These are phyloP conservation scores for Mycosphaerella sp. DNA, from an alignment of 2,329 filamentous ascomycete genomes.

Conservation along the genomic window DNA sequence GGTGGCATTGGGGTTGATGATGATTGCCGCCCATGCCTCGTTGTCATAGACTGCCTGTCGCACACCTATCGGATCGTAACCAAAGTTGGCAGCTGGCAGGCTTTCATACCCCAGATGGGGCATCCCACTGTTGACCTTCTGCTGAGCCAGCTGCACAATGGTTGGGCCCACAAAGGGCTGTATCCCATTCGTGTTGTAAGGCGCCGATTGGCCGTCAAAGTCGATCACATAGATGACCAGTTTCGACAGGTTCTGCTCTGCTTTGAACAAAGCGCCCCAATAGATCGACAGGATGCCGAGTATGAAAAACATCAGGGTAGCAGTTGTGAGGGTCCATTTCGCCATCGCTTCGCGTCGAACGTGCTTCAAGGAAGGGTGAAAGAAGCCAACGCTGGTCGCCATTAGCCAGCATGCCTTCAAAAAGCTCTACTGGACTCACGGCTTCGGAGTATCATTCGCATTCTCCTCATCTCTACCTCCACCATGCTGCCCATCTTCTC, in stretches of 20 bases:
- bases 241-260: slow-evolving; percentile 44
- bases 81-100: slow-evolving; percentile 46
- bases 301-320: slow-evolving; percentile 51
- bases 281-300: slow-evolving; percentile 53
- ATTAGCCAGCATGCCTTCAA: background rate
- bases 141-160: slow-evolving; percentile 42
- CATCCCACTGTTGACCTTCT: slow-evolving; percentile 37
- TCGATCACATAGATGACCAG: slow-evolving; percentile 56
- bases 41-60: slow-evolving; percentile 54
- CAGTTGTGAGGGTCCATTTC: slow-evolving; percentile 41
- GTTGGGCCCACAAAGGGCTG: slow-evolving; percentile 52
- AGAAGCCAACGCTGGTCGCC: slow-evolving; percentile 39
- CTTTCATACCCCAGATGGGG: slow-evolving; percentile 48
- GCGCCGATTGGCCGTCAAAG: slow-evolving; percentile 51
- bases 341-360: slow-evolving; percentile 37
- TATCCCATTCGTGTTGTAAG: slow-evolving; percentile 40
- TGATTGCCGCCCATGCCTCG: slow-evolving; percentile 54
- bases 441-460: background rate
- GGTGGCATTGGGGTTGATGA: slow-evolving; percentile 58
- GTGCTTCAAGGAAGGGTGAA: slow-evolving; percentile 37
- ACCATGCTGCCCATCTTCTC: background rate
- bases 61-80: slow-evolving; percentile 51
- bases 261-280: slow-evolving; percentile 53
- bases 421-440: background rate
- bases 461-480: background rate